Evolutionary conservation across 108 stramenopile genomes (phyloP).

Genomic region (Skeletonema menzelii): DNA sequence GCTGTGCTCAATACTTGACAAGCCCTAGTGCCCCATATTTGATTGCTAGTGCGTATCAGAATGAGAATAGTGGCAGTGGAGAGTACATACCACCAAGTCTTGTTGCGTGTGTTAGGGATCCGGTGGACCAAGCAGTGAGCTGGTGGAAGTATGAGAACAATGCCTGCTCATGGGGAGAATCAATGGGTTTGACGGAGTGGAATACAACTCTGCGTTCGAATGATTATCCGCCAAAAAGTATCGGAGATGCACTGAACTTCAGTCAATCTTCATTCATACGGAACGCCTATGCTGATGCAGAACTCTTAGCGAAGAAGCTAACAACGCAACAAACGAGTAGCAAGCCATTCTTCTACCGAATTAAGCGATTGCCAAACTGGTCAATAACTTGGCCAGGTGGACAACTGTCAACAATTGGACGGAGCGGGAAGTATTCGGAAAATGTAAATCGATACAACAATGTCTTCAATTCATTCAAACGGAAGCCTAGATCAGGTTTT

Average conservation of each 20-base stretch:
- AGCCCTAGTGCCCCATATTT: slow-evolving; percentile 59
- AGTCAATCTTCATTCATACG: slow-evolving; percentile 32
- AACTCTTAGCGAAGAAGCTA: slow-evolving; percentile 16
- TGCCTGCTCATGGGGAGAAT: slow-evolving; percentile 56
- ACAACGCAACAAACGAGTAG: not conserved
- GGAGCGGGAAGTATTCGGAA: slow-evolving; percentile 39
- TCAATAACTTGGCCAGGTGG: slow-evolving; percentile 74
- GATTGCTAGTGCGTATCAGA: slow-evolving; percentile 54
- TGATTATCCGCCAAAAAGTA: slow-evolving; percentile 46
- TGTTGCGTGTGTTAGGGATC: slow-evolving; percentile 58
- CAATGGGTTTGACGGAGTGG: slow-evolving; percentile 52
- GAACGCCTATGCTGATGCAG: slow-evolving; percentile 36
- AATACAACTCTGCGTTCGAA: slow-evolving; percentile 49
- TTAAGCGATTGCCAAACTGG: slow-evolving; percentile 48
- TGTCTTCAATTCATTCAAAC: slow-evolving; percentile 16
- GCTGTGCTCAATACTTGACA: slow-evolving; percentile 70
- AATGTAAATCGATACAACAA: slow-evolving; percentile 55
- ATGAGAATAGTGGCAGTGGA: not conserved
- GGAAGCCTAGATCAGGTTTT: slow-evolving; percentile 9
- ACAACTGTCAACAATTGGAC: slow-evolving; percentile 56
- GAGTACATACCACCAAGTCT: slow-evolving; percentile 44
- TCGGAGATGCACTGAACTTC: slow-evolving; percentile 48
- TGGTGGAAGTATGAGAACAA: slow-evolving; percentile 75
- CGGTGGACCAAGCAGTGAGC: slow-evolving; percentile 64
- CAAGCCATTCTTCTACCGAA: not conserved